Conservation (phyloP, 2,329 filamentous ascomycete genomes). For the Aspergillus unguis region DNA sequence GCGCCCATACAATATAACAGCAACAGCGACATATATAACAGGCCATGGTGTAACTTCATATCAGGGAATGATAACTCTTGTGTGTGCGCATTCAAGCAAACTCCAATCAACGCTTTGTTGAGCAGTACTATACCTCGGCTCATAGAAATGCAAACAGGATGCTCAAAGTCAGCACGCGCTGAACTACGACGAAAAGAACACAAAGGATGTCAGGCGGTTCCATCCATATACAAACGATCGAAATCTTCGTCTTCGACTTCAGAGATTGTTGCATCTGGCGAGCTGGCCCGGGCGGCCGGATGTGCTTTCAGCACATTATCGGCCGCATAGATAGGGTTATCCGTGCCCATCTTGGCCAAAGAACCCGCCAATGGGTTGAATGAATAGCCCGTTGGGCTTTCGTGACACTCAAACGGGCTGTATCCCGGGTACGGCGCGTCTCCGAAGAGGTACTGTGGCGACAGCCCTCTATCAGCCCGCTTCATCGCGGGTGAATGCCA, state of each 20-base stretch:
- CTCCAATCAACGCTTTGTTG: constrained; percentile 4
- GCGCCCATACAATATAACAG: constrained; percentile 9
- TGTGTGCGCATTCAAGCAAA: not conserved
- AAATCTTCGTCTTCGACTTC: constrained; percentile 35
- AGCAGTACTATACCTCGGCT: not conserved
- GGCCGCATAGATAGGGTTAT: constrained; percentile 22
- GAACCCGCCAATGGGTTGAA: constrained; percentile 35
- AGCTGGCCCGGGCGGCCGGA: constrained; percentile 19
- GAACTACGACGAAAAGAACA: not conserved
- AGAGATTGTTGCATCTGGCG: constrained; percentile 35
- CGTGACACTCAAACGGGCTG: constrained; percentile 23
- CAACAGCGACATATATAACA: constrained; percentile 12
- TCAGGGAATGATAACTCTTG: not conserved
- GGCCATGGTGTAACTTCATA: not conserved
- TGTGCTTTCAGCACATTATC: constrained; percentile 17
- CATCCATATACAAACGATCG: constrained; percentile 31
- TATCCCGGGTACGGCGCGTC: constrained; percentile 22
- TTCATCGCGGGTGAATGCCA: constrained; percentile 28
- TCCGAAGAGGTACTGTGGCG: constrained; percentile 26
- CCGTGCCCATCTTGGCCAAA: constrained; percentile 17
- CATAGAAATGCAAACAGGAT: constrained; percentile 5
- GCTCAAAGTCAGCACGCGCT: not conserved
- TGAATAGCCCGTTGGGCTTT: constrained; percentile 26
- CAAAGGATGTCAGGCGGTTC: constrained; percentile 22
- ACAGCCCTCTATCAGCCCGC: constrained; percentile 20